phyloP scores from a whole-genome alignment of 768 basidiomycete genomes.

The Filobasidium wieringae region DNA sequence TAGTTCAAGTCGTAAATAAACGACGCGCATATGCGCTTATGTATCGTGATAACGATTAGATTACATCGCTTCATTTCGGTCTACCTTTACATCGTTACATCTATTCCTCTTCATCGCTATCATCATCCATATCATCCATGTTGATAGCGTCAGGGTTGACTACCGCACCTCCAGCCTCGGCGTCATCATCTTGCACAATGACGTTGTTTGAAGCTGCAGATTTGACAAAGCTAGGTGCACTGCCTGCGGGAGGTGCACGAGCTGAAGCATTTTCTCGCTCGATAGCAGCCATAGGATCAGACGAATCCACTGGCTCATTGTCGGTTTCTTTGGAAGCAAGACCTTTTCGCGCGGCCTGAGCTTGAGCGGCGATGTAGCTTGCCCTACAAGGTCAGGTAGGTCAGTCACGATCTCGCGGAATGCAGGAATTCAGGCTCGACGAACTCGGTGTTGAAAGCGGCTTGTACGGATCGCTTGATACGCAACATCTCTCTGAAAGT shows the following conservation, averaged over 20 bases:
- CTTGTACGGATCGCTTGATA: slow-evolving; percentile 95
- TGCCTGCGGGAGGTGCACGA: slow-evolving; percentile 5
- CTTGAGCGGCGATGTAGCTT: slow-evolving; percentile 74
- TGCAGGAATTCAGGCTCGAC: slow-evolving; percentile 41
- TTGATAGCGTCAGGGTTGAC: slow-evolving; percentile 39
- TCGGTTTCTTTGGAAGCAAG: slow-evolving; percentile 44
- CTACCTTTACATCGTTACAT: background rate
- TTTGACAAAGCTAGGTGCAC: slow-evolving; percentile 30
- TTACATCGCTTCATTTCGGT: background rate
- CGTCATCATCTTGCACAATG: slow-evolving; percentile 49
- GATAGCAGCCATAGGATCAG: slow-evolving; percentile 73
- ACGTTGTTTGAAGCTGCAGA: slow-evolving; percentile 26
- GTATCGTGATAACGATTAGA: background rate
- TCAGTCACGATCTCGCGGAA: background rate
- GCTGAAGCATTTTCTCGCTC: slow-evolving; percentile 28
- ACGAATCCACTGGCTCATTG: slow-evolving; percentile 34
- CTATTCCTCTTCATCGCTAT: slow-evolving; percentile 11
- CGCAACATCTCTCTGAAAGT: slow-evolving; percentile 66
- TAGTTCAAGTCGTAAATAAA: background rate
- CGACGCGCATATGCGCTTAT: background rate
- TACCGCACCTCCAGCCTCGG: slow-evolving; percentile 34
- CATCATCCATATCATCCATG: slow-evolving; percentile 39
- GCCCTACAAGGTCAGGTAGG: slow-evolving; percentile 13
- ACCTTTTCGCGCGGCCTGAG: slow-evolving; percentile 53
- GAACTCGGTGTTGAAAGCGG: slow-evolving; percentile 95